Evolutionary conservation across 495 filamentous ascomycete genomes (phyloP), one percentile per base, ranked within the genome.

Genomic region (Talaromyces borbonicus): DNA sequence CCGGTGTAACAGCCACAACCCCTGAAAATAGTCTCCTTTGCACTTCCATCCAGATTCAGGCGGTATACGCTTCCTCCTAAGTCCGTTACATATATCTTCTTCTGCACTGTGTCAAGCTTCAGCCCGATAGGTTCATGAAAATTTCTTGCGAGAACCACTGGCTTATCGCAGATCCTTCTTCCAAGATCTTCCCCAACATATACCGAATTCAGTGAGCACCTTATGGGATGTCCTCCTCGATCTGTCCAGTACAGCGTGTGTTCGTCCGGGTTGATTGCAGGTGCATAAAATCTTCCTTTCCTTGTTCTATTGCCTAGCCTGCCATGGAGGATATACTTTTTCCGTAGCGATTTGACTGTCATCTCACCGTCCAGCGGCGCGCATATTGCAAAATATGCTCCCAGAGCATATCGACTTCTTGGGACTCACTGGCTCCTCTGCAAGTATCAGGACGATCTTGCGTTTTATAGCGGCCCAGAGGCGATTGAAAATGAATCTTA

Each of bases 401-500:
- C 69, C 55, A 3, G 27, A 45, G 62, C 61, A 74, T 24, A 69
- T 55, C 1, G 42, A 40, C 46, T 76, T 68, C 11, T 56, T 54
- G 0, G 75, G 66, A 3, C 56, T 53, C 26, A 56, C 61, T 11
- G 78, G 73, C 0, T 66, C 73, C 20, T 78, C 73, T 2, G 65
- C 53, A 4, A 80, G 57, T 9, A 79, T 69, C 14, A 53, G 55
- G 18, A 79, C 45, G 12, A 62, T 63, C 48, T 78, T 75, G 4
- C 73, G 63, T 52, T 80, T 77, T 47, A 78, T 58, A 4, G 74
- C 73, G 0, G 72, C 75, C 74, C 74, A 80, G 16, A 80, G 61
- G 0, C 77, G 71, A 42, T 78, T 77, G 56, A 77, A 72, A 16
- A 80, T 67, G 51, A 79, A 72, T 46, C 77, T n/a, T n/a, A n/a